A percentile compares a stretch with the other conserved stretches of the same genome.
These are phyloP conservation scores for Phytophthora fragariae DNA, from an alignment of 352 stramenopile genomes.

Conservation along the genomic window DNA sequence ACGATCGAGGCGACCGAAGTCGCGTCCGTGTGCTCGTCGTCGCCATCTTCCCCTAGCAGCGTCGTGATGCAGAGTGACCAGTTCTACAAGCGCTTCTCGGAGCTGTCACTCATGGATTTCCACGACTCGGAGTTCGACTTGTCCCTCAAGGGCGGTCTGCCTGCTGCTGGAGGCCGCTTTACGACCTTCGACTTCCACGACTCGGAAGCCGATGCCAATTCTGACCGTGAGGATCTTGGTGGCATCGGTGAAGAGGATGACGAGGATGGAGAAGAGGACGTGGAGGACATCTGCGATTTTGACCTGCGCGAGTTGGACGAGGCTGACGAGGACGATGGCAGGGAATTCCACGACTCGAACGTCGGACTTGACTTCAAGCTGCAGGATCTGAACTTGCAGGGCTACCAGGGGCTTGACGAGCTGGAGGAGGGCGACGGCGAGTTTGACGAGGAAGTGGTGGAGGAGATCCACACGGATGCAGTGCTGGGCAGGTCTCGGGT, in stretches of 20 bases:
- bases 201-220: slow-evolving; percentile 39
- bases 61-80: slow-evolving; percentile 43
- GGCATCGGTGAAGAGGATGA: slow-evolving; percentile 46
- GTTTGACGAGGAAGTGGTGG: slow-evolving; percentile 55
- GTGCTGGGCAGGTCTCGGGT: slow-evolving; percentile 29
- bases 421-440: slow-evolving; percentile 55
- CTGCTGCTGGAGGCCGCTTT: slow-evolving; percentile 15
- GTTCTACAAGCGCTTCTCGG: slow-evolving; percentile 58
- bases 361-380: slow-evolving; percentile 47
- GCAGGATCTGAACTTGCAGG: slow-evolving; percentile 55
- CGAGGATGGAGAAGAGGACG: slow-evolving; percentile 49
- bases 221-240: slow-evolving; percentile 36
- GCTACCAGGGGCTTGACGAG: slow-evolving; percentile 45
- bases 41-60: slow-evolving; percentile 51
- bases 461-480: slow-evolving; percentile 50
- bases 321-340: slow-evolving; percentile 42
- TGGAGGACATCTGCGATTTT: slow-evolving; percentile 38
- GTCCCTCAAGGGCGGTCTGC: slow-evolving; percentile 44
- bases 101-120: slow-evolving; percentile 66
- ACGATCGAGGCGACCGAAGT: slow-evolving; percentile 32
- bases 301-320: slow-evolving; percentile 45
- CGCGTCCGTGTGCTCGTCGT: slow-evolving; percentile 49
- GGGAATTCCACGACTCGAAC: slow-evolving; percentile 57
- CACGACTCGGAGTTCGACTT: slow-evolving; percentile 74
- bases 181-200: slow-evolving; percentile 49